Conservation (phyloP, 2,329 filamentous ascomycete genomes). For the Pseudomassariella vexata region DNA sequence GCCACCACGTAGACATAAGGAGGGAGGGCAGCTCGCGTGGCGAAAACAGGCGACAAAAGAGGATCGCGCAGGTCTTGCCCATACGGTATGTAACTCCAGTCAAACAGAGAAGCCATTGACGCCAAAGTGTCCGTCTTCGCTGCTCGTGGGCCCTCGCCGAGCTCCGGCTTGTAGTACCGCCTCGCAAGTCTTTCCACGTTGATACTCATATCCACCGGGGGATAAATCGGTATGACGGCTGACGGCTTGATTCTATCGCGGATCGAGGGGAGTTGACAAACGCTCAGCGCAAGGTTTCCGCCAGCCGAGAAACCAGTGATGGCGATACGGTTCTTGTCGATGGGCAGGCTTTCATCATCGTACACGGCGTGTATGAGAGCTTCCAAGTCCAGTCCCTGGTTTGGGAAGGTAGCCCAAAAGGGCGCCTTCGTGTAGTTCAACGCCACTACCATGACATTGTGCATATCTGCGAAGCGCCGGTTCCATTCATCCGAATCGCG, state of each 20-base stretch:
- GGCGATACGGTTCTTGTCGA: slow-evolving; percentile 31
- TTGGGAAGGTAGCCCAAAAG: slow-evolving; percentile 31
- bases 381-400: slow-evolving; percentile 31
- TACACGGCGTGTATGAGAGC: slow-evolving; percentile 31
- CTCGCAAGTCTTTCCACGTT: slow-evolving; percentile 19
- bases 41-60: slow-evolving; percentile 32
- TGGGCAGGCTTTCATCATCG: slow-evolving; percentile 31
- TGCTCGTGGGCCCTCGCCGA: slow-evolving; percentile 20
- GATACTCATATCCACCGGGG: slow-evolving; percentile 34
- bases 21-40: slow-evolving; percentile 28
- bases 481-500: slow-evolving; percentile 33
- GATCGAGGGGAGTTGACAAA: slow-evolving; percentile 29
- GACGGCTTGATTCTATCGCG: slow-evolving; percentile 23
- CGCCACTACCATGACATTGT: slow-evolving; percentile 34
- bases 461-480: slow-evolving; percentile 27
- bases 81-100: slow-evolving; percentile 34
- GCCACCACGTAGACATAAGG: slow-evolving; percentile 35
- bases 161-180: slow-evolving; percentile 28
- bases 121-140: slow-evolving; percentile 19
- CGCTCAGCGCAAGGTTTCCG: slow-evolving; percentile 33
- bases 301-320: slow-evolving; percentile 41
- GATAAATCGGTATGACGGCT: slow-evolving; percentile 29
- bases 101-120: slow-evolving; percentile 24
- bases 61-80: slow-evolving; percentile 29
- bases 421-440: slow-evolving; percentile 39